phyloP scores from a whole-genome alignment of 2,329 filamentous ascomycete genomes.

The Pseudopyrenochaeta lycopersici region DNA sequence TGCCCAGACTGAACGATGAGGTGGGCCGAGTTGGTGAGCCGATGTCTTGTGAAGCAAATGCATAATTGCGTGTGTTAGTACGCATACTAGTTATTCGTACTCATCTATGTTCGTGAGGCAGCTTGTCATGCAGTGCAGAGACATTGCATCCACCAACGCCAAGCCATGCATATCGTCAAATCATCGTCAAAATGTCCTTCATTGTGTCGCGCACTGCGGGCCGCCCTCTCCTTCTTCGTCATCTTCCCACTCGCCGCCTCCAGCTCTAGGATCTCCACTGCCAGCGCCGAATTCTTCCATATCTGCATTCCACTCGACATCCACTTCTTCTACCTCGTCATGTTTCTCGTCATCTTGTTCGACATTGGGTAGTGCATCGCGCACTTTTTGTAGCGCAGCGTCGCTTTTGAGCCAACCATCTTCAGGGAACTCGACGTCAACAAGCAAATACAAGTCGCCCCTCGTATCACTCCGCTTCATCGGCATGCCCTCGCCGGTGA shows the following conservation, averaged over 20 bases:
- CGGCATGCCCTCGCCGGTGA: constrained; percentile 94
- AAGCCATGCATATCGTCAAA: constrained; percentile 32
- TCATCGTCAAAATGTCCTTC: constrained; percentile 36
- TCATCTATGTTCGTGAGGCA: neutral
- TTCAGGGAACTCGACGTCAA: constrained; percentile 88
- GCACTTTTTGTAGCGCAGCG: constrained; percentile 73
- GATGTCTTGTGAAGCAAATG: neutral
- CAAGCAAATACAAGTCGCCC: constrained; percentile 86
- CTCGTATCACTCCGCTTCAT: constrained; percentile 82
- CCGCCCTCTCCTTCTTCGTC: constrained; percentile 68
- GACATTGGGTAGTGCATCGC: constrained; percentile 75
- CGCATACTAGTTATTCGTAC: neutral
- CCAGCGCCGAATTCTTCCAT: constrained; percentile 84
- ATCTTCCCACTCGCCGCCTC: constrained; percentile 74
- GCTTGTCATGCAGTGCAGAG: neutral
- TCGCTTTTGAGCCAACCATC: constrained; percentile 80
- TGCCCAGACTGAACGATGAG: too few relatives aligned
- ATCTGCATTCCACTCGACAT: constrained; percentile 83
- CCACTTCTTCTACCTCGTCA: constrained; percentile 82
- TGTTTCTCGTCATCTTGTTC: constrained; percentile 67
- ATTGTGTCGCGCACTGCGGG: constrained; percentile 79
- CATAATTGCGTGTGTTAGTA: neutral
- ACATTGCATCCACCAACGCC: constrained; percentile 26
- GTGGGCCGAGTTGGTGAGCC: too few relatives aligned
- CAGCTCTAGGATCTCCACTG: constrained; percentile 72